Conservation (phyloP, 2,329 filamentous ascomycete genomes). For the Sporothrix euskadiensis region DNA sequence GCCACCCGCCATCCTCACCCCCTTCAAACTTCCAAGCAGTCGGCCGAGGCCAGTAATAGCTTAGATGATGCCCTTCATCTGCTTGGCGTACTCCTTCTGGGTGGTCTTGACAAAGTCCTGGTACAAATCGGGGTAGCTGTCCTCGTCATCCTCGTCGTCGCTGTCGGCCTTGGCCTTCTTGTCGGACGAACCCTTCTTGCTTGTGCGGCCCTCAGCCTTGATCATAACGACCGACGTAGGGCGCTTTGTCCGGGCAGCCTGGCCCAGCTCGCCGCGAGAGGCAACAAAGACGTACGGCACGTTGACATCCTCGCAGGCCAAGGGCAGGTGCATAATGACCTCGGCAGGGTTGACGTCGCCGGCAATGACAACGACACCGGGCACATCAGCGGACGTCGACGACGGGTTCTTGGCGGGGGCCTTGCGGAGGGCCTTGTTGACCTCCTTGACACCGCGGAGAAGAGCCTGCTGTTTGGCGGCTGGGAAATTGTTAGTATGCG, state of each 20-base stretch:
- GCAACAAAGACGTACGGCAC: conserved; percentile 95
- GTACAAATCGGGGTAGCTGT: conserved; percentile 63
- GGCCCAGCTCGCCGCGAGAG: conserved; percentile 88
- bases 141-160: conserved; percentile 49
- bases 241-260: conserved; percentile 90
- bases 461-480: conserved; percentile 94
- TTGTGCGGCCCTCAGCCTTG: conserved; percentile 41
- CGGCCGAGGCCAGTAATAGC: neutral
- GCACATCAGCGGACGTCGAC: conserved; percentile 51
- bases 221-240: conserved; percentile 97
- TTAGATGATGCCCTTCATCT: conserved; percentile 44
- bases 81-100: conserved; percentile 64
- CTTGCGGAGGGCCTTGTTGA: conserved; percentile 97
- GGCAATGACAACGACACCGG: conserved; percentile 84
- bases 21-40: neutral
- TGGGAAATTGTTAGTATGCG: conserved; percentile 45
- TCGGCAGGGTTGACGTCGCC: conserved; percentile 98
- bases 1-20: neutral
- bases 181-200: conserved; percentile 54
- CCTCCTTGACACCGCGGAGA: conserved; percentile 97
- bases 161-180: conserved; percentile 44
- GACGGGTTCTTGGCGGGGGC: conserved; percentile 69
- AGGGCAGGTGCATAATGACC: conserved; percentile 96
- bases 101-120: conserved; percentile 65
- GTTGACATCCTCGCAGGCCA: conserved; percentile 97